These are phyloP conservation scores for Mycena belliarum DNA, from an alignment of 768 basidiomycete species.

Conservation along the genomic window DNA sequence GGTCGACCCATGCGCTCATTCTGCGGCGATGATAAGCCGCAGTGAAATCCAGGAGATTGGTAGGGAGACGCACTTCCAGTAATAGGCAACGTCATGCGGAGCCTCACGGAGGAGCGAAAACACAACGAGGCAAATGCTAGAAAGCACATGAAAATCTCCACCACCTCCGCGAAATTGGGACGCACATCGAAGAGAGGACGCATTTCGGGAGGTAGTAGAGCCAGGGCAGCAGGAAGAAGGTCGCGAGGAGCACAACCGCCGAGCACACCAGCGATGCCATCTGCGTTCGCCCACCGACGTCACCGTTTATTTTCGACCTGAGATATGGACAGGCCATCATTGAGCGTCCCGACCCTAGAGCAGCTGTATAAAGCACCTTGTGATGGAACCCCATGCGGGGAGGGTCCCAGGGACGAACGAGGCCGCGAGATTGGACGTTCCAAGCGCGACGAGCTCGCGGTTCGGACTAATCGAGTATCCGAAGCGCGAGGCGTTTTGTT, in stretches of 20 bases:
- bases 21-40: conserved; percentile 33
- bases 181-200: conserved; percentile 85
- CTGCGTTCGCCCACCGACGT: conserved; percentile 86
- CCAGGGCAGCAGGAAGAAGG: conserved; percentile 86
- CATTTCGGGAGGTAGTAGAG: conserved; percentile 88
- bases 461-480: conserved; percentile 91
- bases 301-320: conserved; percentile 86
- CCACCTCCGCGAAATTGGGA: conserved; percentile 12
- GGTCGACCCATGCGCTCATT: conserved; percentile 92
- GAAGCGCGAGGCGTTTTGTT: conserved; percentile 84
- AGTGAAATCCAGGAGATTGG: not conserved
- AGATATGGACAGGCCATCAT: not conserved
- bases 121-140: conserved; percentile 82
- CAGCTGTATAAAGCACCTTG: conserved; percentile 52
- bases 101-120: conserved; percentile 82
- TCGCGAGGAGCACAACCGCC: conserved; percentile 72
- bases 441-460: conserved; percentile 92
- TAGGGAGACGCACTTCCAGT: conserved; percentile 63
- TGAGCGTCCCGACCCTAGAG: conserved; percentile 7
- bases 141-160: not conserved
- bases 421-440: conserved; percentile 75
- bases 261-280: conserved; percentile 85
- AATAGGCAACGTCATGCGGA: conserved; percentile 85
- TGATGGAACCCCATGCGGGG: conserved; percentile 92
- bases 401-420: conserved; percentile 88